Evolutionary conservation across 441 rosid genomes (phyloP).

Genomic region (Brassica balearica): DNA sequence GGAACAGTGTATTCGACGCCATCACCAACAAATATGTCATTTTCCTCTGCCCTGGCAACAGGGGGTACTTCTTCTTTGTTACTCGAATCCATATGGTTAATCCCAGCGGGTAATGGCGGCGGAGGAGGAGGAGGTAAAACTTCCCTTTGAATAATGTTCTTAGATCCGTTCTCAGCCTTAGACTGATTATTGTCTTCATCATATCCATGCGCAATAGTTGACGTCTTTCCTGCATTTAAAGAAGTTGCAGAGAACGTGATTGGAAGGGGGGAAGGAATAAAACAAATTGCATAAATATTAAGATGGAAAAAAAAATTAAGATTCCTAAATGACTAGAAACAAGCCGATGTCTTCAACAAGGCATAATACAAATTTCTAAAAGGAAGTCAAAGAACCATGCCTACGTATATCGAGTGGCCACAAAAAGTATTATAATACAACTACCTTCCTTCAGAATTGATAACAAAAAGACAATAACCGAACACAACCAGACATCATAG

Average conservation of each 20-base stretch:
- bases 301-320: not conserved
- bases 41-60: constrained; percentile 70
- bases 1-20: constrained; percentile 83
- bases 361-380: not conserved
- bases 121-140: constrained; percentile 64
- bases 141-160: constrained; percentile 56
- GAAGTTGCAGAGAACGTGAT: constrained; percentile 2
- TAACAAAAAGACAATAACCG: not conserved
- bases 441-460: not conserved
- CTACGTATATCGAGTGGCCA: not conserved
- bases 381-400: not conserved
- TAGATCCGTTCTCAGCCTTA: constrained; percentile 53
- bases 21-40: constrained; percentile 91
- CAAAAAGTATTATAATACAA: constrained; percentile 17
- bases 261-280: not conserved
- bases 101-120: constrained; percentile 71
- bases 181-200: constrained; percentile 65
- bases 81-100: constrained; percentile 51
- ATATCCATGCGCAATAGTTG: constrained; percentile 54
- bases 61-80: constrained; percentile 68
- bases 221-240: constrained; percentile 57
- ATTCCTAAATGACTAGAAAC: constrained; percentile 7
- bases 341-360: not conserved
- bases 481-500: constrained; percentile 9
- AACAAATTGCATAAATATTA: constrained; percentile 7